Percentiles rank a stretch among this genome's conserved stretches.
phyloP scores from a whole-genome alignment of 208 protist genomes.

The Leishmania turanica region DNA sequence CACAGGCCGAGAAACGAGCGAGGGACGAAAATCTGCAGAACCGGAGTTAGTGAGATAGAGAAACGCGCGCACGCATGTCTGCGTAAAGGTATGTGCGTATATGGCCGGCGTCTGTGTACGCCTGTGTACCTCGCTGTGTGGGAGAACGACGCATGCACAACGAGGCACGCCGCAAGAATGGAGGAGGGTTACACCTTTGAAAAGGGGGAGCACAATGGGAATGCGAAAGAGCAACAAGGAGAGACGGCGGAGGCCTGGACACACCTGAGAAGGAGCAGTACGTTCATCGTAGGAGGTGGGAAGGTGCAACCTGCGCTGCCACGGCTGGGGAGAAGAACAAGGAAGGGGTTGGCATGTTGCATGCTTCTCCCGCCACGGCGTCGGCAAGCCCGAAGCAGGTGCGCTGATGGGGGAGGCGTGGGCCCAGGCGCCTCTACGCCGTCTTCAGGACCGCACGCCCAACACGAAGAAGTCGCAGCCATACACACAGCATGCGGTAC shows the following conservation, averaged over 20 bases:
- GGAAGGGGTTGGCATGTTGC: not conserved
- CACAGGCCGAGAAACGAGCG: too few relatives aligned
- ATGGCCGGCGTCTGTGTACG: not conserved
- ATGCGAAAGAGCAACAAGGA: not conserved
- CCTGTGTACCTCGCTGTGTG: conserved; percentile 1
- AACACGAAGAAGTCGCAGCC: not conserved
- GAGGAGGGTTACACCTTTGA: not conserved
- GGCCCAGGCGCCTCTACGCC: not conserved
- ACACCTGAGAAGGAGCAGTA: conserved; percentile 3
- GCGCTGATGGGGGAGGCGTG: not conserved
- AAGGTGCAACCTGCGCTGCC: not conserved
- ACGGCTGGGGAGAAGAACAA: not conserved
- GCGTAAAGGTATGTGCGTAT: not conserved
- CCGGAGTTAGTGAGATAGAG: not conserved
- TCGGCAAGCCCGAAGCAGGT: not conserved
- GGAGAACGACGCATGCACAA: not conserved
- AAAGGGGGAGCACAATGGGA: not conserved
- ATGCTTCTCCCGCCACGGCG: not conserved
- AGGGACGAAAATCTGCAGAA: not conserved
- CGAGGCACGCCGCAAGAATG: not conserved
- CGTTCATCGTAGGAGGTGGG: not conserved
- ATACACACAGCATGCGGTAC: not conserved
- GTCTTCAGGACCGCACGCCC: not conserved
- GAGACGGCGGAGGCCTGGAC: not conserved
- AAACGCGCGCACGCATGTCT: not conserved